Base-by-base conservation (phyloP, 495 filamentous ascomycete species). In the Amorphotheca resinae region DNA sequence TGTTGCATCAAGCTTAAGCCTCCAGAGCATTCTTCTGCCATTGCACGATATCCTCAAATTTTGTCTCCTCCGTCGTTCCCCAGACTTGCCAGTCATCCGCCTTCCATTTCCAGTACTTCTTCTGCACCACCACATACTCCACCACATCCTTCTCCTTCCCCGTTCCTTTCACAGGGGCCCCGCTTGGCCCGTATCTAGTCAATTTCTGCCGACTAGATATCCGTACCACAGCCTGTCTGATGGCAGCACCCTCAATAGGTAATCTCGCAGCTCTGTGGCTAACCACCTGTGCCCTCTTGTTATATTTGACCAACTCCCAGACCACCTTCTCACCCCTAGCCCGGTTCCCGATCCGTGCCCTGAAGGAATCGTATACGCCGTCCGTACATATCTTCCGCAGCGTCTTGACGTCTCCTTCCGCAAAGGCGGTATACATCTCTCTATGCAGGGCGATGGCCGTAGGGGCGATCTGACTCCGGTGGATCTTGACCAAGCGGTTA, bases 51-150 rank as follows among this genome's bases (percentile, higher is more conserved):
- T 64, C 61, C 21, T 79, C 67, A 16, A 59, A 59, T 31, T 68
- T 74, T 8, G 74, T 81, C 52, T 79, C 70, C 47, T 69, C 64
- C 28, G 73, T 59, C 26, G 74, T 77, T 18, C 87, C 87, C 77
- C 86, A 83, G 36, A 93, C 55, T 56, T 68, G 73, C 88, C 88
- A 95, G 9, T 69, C 68, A 28, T 59, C 61, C 32, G 76, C 68
- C 48, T 67, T 53, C 40, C 73, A 82, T 2, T 65, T 65, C 4
- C 38, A 22, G 8, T 79, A 57, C 18, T 60, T 50, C 52, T 70
- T 68, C 64, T 86, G 82, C 16, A 94, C 52, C 4, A 89, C 81
- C n/a, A 95, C 17, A 53, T 93, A 80, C 66, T 95, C 88, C 1
- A 64, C 60, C 44, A 81, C 66, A 45, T 80, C 76, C 52, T 75